Evolutionary conservation across 1,284 basidiomycete genomes (phyloP), one percentile per base, ranked within the genome.

Genomic region (Salmacisia buchloeana): DNA sequence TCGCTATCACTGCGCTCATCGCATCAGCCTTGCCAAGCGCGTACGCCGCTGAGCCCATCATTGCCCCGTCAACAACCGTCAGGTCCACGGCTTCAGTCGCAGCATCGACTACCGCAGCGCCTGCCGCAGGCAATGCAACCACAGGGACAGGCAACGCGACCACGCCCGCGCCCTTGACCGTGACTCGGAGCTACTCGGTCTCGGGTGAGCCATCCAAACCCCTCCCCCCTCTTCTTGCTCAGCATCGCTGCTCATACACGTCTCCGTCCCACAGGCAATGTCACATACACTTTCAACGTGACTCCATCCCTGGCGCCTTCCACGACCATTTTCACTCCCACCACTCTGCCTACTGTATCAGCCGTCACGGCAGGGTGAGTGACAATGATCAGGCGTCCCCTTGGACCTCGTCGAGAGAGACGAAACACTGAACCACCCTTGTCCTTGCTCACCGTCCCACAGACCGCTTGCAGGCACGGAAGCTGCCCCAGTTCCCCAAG

Each of bases 401-500:
- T 25, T 25, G 15, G 21, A 38, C 41, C 23, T 45, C 21, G 23
- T n/a, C 43, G 36, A 46, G 58, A 29, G 49, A 39, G 54, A 39
- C 34, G n/a, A 46, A n/a, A 7, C n/a, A n/a, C n/a, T 61, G 39
- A 31, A n/a, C 27, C 49, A 54, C 43, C 52, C 56, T 29, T 12
- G 34, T 18, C 27, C 36, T 57, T 23, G 21, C 52, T 21, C 21
- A 38, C 27, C 27, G 21, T 27, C 43, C 38, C 23, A 58, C 57
- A 38, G 61, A 29, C 13, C 21, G n/a, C 25, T 45, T 33, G 61
- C 61, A 18, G 61, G 61, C n/a, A 63, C 61, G 23, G 15, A 35
- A n/a, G 56, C 45, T 27, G 61, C 61, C 5, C 61, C 61, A n/a
- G 56, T 35, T 36, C 61, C 61, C 10, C 36, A 13, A 18, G 38